Conservation (phyloP, 495 filamentous ascomycete species). For the Penicillium verhagenii region DNA sequence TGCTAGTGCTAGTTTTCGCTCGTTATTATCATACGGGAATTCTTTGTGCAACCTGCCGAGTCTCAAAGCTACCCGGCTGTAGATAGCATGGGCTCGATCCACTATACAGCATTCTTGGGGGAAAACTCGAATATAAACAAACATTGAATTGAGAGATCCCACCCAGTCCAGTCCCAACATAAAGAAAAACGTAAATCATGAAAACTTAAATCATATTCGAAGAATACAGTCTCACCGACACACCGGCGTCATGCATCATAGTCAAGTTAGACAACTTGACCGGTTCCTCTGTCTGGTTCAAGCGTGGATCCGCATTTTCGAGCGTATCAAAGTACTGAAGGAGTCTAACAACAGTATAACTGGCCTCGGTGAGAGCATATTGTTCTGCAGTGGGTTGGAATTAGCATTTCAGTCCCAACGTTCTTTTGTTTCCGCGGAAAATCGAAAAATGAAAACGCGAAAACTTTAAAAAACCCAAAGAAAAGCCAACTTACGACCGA, state of each 20-base stretch:
- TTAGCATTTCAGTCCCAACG: neutral
- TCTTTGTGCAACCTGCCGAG: no score
- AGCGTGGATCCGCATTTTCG: conserved; percentile 36
- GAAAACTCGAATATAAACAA: neutral
- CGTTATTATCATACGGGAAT: no score
- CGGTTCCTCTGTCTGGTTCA: conserved; percentile 20
- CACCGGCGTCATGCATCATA: conserved; percentile 40
- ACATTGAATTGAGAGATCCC: neutral
- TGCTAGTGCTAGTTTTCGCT: no score
- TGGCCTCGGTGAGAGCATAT: conserved; percentile 80
- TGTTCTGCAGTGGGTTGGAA: conserved; percentile 42
- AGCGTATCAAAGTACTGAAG: conserved; percentile 64
- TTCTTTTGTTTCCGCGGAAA: no score
- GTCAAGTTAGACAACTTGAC: conserved; percentile 36
- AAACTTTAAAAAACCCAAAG: neutral
- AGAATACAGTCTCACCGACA: conserved; percentile 35
- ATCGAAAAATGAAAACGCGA: no score
- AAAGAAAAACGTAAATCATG: neutral
- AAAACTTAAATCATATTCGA: conserved; percentile 7
- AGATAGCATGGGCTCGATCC: no score
- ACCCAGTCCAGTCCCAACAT: neutral
- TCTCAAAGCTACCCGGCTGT: no score
- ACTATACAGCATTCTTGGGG: neutral
- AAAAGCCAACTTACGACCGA: conserved; percentile 65
- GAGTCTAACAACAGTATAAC: conserved; percentile 68